These are phyloP conservation scores for Pseudovirgaria hyperparasitica DNA, from an alignment of 2,329 filamentous ascomycete genomes.

Conservation along the genomic window DNA sequence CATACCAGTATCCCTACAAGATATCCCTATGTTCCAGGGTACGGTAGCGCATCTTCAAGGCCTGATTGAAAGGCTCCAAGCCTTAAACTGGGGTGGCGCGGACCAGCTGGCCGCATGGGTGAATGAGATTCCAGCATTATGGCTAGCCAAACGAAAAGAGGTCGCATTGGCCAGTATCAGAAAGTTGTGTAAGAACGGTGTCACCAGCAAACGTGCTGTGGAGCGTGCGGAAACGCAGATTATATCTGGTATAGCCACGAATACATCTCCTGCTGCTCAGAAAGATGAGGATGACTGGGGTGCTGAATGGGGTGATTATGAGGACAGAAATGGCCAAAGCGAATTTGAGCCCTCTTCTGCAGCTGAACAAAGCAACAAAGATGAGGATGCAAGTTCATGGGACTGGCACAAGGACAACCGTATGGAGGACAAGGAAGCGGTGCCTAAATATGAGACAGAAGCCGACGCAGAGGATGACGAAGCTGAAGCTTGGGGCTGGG, in stretches of 20 bases:
- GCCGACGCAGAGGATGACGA: constrained; percentile 21
- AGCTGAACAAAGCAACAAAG: constrained; percentile 20
- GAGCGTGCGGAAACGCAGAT: constrained; percentile 78
- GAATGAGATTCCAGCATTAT: constrained; percentile 64
- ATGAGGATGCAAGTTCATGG: constrained; percentile 38
- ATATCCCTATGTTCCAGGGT: constrained; percentile 58
- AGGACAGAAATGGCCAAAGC: constrained; percentile 45
- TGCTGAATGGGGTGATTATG: constrained; percentile 70
- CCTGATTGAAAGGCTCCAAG: constrained; percentile 52
- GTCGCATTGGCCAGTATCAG: constrained; percentile 65
- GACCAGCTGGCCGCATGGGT: constrained; percentile 66
- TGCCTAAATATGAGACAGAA: constrained; percentile 5
- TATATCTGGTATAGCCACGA: constrained; percentile 55
- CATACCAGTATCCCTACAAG: constrained; percentile 61
- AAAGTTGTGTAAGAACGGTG: constrained; percentile 50
- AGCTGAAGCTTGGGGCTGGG: constrained; percentile 74
- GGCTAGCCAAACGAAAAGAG: constrained; percentile 76
- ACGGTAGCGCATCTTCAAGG: constrained; percentile 50
- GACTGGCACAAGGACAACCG: constrained; percentile 26
- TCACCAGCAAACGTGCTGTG: constrained; percentile 56
- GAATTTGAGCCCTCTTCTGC: constrained; percentile 5
- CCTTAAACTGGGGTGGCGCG: constrained; percentile 48
- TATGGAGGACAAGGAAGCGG: constrained; percentile 26
- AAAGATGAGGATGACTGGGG: constrained; percentile 58
- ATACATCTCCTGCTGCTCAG: constrained; percentile 42